phyloP scores from a whole-genome alignment of 495 filamentous ascomycete species.

The Penicillium psychrofluorescens region DNA sequence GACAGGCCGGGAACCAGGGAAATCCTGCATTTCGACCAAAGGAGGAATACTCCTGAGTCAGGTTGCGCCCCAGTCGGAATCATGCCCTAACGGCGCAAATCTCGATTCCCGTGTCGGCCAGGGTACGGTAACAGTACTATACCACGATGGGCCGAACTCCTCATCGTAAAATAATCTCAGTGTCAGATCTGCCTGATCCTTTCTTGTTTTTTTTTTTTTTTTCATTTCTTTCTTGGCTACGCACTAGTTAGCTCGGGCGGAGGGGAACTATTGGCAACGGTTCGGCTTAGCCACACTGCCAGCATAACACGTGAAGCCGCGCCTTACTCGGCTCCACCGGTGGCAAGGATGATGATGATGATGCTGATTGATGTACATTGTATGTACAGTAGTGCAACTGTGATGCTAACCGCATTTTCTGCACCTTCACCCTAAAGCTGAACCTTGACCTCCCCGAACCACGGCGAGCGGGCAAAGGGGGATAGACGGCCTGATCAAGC shows the following conservation, averaged over 20 bases:
- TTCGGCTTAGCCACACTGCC: too few species aligned
- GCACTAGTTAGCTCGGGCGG: too few species aligned
- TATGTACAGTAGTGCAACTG: conserved; percentile 4
- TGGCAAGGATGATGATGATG: background rate
- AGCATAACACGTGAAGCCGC: background rate
- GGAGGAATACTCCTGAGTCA: background rate
- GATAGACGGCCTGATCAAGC: background rate
- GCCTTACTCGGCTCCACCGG: conserved; percentile 1
- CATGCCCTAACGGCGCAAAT: background rate
- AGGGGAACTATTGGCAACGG: too few species aligned
- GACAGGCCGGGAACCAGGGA: conserved; percentile 1
- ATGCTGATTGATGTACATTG: too few species aligned
- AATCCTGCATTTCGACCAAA: conserved; percentile 7
- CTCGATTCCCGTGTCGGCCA: conserved; percentile 4
- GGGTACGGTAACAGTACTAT: background rate
- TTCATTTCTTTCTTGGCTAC: background rate
- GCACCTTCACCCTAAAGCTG: conserved; percentile 10
- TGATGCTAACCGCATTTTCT: conserved; percentile 11
- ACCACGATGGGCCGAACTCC: conserved; percentile 13
- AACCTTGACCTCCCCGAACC: too few species aligned
- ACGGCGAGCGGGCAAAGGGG: background rate
- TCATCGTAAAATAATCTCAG: conserved; percentile 13
- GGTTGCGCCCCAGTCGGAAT: background rate
- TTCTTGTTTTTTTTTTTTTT: background rate
- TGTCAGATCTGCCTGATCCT: conserved; percentile 12